Percentiles rank a stretch among this genome's conserved stretches.
These are phyloP conservation scores for Ceratobasidium sp. DNA, from an alignment of 1,284 basidiomycete genomes.

Conservation along the genomic window DNA sequence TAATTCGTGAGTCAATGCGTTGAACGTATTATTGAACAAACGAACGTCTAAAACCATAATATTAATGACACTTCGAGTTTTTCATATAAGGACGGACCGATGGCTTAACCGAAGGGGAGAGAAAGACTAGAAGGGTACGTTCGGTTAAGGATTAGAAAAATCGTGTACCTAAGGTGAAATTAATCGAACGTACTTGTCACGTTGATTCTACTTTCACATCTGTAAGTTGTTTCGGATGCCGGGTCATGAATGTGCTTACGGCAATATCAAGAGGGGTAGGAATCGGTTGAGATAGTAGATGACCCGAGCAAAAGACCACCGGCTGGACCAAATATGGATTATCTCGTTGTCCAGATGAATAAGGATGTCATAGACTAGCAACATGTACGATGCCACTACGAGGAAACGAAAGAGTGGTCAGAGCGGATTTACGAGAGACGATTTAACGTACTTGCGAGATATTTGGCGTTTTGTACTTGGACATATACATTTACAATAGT, in stretches of 20 bases:
- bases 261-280: neutral
- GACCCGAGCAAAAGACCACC: conserved; percentile 17
- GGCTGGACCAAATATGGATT: conserved; percentile 13
- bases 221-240: neutral
- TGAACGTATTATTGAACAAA: neutral
- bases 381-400: conserved; percentile 20
- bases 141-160: too few relatives aligned
- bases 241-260: neutral
- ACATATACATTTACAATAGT: too few relatives aligned
- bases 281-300: conserved; percentile 28
- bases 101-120: conserved; percentile 4
- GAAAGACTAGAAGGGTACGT: neutral
- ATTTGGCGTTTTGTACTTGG: too few relatives aligned
- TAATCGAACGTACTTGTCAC: neutral
- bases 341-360: conserved; percentile 17
- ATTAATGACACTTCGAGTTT: neutral
- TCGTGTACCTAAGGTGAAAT: neutral
- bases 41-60: neutral
- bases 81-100: conserved; percentile 7
- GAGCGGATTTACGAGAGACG: too few relatives aligned
- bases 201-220: neutral
- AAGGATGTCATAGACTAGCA: conserved; percentile 27
- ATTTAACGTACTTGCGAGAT: too few relatives aligned
- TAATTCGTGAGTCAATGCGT: too few relatives aligned
- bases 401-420: too few relatives aligned